Evolutionary conservation across 305 asterid species (phyloP).

Genomic region (Rubia peregrina): DNA sequence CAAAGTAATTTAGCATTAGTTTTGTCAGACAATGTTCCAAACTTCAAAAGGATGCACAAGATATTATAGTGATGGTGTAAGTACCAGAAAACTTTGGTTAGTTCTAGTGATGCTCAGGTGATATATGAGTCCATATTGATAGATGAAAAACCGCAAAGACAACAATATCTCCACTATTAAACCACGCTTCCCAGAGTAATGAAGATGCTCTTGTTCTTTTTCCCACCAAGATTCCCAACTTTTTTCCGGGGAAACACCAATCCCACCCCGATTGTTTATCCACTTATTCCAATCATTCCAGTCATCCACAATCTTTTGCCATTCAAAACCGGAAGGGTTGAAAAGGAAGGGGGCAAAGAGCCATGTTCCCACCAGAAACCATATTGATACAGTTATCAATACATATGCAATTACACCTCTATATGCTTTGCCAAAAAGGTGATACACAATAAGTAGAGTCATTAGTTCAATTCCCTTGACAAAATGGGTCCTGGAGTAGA

Average conservation of each 20-base stretch:
- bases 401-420: conserved; percentile 62
- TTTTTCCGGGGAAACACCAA: conserved; percentile 82
- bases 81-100: conserved; percentile 57
- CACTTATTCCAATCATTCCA: conserved; percentile 97
- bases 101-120: conserved; percentile 61
- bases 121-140: conserved; percentile 87
- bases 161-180: conserved; percentile 64
- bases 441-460: conserved; percentile 83
- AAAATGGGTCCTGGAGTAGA: conserved; percentile 90
- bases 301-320: conserved; percentile 95
- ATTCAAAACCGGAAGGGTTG: conserved; percentile 93
- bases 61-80: conserved; percentile 13
- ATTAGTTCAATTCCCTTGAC: conserved; percentile 88
- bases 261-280: conserved; percentile 89
- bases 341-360: conserved; percentile 93
- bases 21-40: neutral
- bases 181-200: conserved; percentile 71
- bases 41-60: neutral
- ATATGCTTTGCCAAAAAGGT: conserved; percentile 63
- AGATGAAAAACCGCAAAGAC: conserved; percentile 77
- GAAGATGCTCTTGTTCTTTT: conserved; percentile 78
- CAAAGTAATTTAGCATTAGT: neutral
- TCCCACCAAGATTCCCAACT: conserved; percentile 99
- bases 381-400: conserved; percentile 70
- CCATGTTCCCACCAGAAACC: conserved; percentile 94